Base-by-base conservation (phyloP, 306 rosid genomes). In the Cicer cuneatum region DNA sequence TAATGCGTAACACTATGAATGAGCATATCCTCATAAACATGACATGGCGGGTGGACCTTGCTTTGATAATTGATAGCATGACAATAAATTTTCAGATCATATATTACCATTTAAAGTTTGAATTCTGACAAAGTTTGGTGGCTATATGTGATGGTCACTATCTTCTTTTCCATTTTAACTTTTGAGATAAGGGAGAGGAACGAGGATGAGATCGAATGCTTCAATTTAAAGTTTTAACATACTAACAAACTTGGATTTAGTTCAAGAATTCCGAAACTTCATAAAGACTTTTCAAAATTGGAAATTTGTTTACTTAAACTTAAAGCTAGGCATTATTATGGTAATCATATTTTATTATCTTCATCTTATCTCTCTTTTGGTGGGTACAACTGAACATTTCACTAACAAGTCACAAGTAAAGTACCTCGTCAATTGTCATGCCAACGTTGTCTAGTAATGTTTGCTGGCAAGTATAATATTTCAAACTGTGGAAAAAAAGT, bases 111-210 rank as follows among this genome's bases (percentile, higher is more conserved):
- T 56, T 59, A 7, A 10, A 35, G 38, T 72, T 51, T 38, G 5
- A n/a, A 39, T 4, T 57, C 16, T 66, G 65, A 67, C 71, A 73
- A 29, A 2, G 43, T 74, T 74, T 80, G 72, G 72, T 60, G 72
- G 60, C 52, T 68, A 37, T 41, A 35, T 51, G 66, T 63, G 73
- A 80, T 68, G 5, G 76, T 69, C 68, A 29, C 80, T 41, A 69
- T 68, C 72, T 29, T 60, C 72, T n/a, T 51, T 69, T 48, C 57
- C 8, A 1, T 74, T 59, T 67, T 38, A 80, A 39, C 60, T 60
- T 24, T 69, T 48, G 33, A 47, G 71, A 73, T 21, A 29, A 12
- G 72, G 35, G 19, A 14, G 70, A 56, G 7, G 62, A 19, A 79
- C 24, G 18, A 41, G 75, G 64, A 35, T 33, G 21, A 43, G 39